phyloP scores from a whole-genome alignment of 139 green algal genomes.

The Picochlorum sp. region DNA sequence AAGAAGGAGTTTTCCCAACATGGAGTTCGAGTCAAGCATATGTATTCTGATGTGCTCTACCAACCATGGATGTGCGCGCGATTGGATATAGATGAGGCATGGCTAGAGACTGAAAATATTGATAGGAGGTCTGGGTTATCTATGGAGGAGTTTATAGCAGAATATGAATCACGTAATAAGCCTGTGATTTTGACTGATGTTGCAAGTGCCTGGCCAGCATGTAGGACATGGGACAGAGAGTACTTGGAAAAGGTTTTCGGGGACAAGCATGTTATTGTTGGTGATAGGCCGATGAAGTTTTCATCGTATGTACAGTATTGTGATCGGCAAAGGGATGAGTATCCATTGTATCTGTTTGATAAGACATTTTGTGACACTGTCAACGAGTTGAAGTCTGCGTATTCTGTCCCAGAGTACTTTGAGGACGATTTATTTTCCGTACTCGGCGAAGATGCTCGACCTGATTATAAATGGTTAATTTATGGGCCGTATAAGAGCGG shows the following conservation, averaged over 20 bases:
- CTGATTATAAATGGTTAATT: slow-evolving; percentile 84
- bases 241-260: slow-evolving; percentile 49
- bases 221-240: slow-evolving; percentile 43
- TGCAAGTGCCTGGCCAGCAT: slow-evolving; percentile 44
- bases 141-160: slow-evolving; percentile 48
- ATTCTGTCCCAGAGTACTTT: slow-evolving; percentile 59
- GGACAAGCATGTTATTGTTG: slow-evolving; percentile 33
- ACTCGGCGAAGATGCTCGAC: slow-evolving; percentile 42
- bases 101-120: slow-evolving; percentile 78
- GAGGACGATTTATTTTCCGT: slow-evolving; percentile 83
- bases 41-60: slow-evolving; percentile 82
- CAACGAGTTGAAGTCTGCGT: slow-evolving; percentile 65
- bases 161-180: slow-evolving; percentile 73
- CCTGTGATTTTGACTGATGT: slow-evolving; percentile 77
- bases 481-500: slow-evolving; percentile 67
- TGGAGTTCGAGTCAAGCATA: slow-evolving; percentile 13
- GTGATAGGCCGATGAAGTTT: slow-evolving; percentile 52
- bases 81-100: slow-evolving; percentile 49
- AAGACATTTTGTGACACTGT: slow-evolving; percentile 49
- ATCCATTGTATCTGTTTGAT: slow-evolving; percentile 55
- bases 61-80: slow-evolving; percentile 72
- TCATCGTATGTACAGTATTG: slow-evolving; percentile 66
- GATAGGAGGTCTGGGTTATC: slow-evolving; percentile 43
- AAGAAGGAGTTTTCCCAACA: neutral
- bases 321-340: slow-evolving; percentile 53